Conservation (phyloP, 345 rosid species). For the Populus pruinosa region DNA sequence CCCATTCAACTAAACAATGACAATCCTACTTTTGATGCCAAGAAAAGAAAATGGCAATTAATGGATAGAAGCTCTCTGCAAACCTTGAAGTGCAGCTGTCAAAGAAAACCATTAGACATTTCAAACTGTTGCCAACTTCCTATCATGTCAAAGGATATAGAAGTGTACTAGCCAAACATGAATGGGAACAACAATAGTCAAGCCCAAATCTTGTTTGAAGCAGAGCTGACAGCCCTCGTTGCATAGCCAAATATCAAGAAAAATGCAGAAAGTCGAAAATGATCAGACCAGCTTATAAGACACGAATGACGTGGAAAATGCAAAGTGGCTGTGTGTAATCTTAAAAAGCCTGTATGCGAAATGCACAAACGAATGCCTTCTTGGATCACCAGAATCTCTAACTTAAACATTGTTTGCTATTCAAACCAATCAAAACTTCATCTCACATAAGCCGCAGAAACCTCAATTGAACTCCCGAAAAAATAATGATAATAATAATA, state of each 20-base stretch:
- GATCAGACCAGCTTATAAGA: not conserved
- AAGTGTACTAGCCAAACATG: not conserved
- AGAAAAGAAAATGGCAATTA: not conserved
- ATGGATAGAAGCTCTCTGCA: not conserved
- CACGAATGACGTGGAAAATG: not conserved
- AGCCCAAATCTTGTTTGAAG: not conserved
- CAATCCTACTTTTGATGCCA: not conserved
- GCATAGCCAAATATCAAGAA: not conserved
- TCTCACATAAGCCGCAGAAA: no score
- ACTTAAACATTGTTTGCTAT: not conserved
- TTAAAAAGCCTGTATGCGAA: not conserved
- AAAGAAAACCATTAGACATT: not conserved
- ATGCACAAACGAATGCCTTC: not conserved
- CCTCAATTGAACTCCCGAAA: no score
- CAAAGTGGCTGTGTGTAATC: not conserved
- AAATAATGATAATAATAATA: no score
- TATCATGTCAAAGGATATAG: not conserved
- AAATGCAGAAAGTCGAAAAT: not conserved
- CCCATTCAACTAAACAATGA: not conserved
- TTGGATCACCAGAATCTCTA: not conserved
- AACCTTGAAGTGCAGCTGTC: not conserved
- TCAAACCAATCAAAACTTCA: no score
- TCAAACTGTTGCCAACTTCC: not conserved
- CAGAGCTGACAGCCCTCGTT: not conserved
- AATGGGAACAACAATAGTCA: not conserved